A percentile compares a stretch with the other conserved stretches of the same genome.
Evolutionary conservation across 2,329 filamentous ascomycete species (phyloP).

Genomic region (Hysterium pulicare): DNA sequence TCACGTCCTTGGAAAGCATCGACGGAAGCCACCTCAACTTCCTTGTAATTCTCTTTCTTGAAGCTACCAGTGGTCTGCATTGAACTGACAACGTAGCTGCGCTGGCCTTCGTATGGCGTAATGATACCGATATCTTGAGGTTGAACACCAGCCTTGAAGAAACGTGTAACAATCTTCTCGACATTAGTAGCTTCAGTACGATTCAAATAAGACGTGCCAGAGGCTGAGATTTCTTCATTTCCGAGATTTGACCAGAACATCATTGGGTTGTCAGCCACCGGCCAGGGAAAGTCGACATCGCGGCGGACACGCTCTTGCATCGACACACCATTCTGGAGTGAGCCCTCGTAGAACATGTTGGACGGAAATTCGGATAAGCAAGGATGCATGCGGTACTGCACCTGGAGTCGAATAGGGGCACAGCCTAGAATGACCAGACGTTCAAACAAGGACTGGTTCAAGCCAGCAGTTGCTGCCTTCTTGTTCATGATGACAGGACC

Average conservation of each 20-base stretch:
- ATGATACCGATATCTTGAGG: slow-evolving; percentile 94
- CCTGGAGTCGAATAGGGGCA: slow-evolving; percentile 87
- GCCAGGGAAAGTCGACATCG: slow-evolving; percentile 98
- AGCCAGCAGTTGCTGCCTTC: slow-evolving; percentile 94
- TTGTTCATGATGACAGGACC: slow-evolving; percentile 99
- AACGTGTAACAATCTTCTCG: slow-evolving; percentile 96
- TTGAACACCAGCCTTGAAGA: slow-evolving; percentile 98
- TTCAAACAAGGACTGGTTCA: slow-evolving; percentile 98
- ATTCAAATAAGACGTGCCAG: slow-evolving; percentile 96
- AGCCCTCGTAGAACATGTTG: slow-evolving; percentile 99
- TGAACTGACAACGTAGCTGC: slow-evolving; percentile 97
- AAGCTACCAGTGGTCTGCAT: slow-evolving; percentile 98
- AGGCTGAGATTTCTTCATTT: slow-evolving; percentile 96
- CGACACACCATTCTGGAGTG: slow-evolving; percentile 92
- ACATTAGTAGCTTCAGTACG: slow-evolving; percentile 96
- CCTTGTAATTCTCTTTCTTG: slow-evolving; percentile 98
- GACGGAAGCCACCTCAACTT: slow-evolving; percentile 96
- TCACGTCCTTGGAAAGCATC: slow-evolving; percentile 98
- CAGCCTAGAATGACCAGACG: slow-evolving; percentile 89
- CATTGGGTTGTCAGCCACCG: slow-evolving; percentile 90
- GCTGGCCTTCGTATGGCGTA: slow-evolving; percentile 96
- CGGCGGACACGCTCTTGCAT: slow-evolving; percentile 81
- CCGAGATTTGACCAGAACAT: slow-evolving; percentile 99
- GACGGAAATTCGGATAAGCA: slow-evolving; percentile 96
- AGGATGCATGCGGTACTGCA: slow-evolving; percentile 99